These are phyloP conservation scores for Neurospora tetrasperma DNA, from an alignment of 495 filamentous ascomycete species.

Conservation along the genomic window DNA sequence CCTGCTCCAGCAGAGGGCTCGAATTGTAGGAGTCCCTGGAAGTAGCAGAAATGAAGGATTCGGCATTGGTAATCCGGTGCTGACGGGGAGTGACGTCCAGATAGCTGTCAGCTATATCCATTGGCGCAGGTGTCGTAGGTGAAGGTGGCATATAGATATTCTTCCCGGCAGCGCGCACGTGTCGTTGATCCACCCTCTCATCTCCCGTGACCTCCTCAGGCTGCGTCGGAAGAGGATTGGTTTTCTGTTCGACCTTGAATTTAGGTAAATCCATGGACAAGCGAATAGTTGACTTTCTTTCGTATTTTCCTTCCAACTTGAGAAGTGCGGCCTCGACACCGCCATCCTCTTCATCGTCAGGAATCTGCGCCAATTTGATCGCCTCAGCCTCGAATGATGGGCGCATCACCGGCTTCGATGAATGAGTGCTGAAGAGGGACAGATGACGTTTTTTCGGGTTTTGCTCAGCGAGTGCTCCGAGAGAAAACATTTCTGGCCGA, in stretches of 20 bases:
- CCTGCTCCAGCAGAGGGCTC: slow-evolving; percentile 65
- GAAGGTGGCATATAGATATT: slow-evolving; percentile 14
- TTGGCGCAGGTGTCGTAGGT: slow-evolving; percentile 16
- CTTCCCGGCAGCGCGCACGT: slow-evolving; percentile 31
- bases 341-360: slow-evolving; percentile 84
- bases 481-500: slow-evolving; percentile 39
- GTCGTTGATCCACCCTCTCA: slow-evolving; percentile 39
- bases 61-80: slow-evolving; percentile 20
- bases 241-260: slow-evolving; percentile 2
- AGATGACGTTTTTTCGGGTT: slow-evolving; percentile 33
- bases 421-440: slow-evolving; percentile 65
- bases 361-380: slow-evolving; percentile 76
- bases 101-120: slow-evolving; percentile 14
- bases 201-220: slow-evolving; percentile 19
- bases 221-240: slow-evolving; percentile 5
- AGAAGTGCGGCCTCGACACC: slow-evolving; percentile 84
- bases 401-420: slow-evolving; percentile 64
- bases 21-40: slow-evolving; percentile 59
- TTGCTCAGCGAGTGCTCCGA: slow-evolving; percentile 46
- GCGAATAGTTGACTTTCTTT: slow-evolving; percentile 35
- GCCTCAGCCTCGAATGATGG: slow-evolving; percentile 88
- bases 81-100: slow-evolving; percentile 11
- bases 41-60: slow-evolving; percentile 40
- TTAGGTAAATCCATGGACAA: slow-evolving; percentile 27
- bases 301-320: slow-evolving; percentile 85